Base-by-base conservation (phyloP, 2,329 filamentous ascomycete species). In the Trichoderma sp. region DNA sequence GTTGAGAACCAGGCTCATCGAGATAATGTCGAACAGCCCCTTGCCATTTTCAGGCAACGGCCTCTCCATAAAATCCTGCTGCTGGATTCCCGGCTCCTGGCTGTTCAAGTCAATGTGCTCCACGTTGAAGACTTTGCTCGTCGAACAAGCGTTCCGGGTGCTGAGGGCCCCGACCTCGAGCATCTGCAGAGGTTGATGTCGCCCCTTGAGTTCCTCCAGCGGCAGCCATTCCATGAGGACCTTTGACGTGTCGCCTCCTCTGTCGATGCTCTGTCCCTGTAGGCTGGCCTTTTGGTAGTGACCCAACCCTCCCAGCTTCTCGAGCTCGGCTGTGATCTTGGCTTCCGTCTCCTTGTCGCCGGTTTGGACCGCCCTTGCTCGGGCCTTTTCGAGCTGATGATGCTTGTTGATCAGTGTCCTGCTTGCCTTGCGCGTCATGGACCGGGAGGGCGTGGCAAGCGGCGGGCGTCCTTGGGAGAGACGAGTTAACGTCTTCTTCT, bases 21-120 rank as follows among this genome's bases (percentile, higher is more conserved):
- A 97, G 72, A 99, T 89, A 59, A 98, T 86, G 74, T 99, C 92
- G 74, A 98, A 98, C 24, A 81, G 81, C 47, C 93, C 88, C 0
- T 79, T 76, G 6, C 84, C 80, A 24, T 82, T 75, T 5, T 74
- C 74, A 0, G 94, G 94, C 3, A 94, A 76, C 0, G 93, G 91
- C 28, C 93, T 84, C 70, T 92, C 80, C 93, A 99, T 97, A 73
- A 99, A 98, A 76, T 99, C 92, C 74, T 97, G 92, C 76, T 96
- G 88, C 65, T 88, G 74, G 69, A 99, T 99, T 0, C 87, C 88
- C 1, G 89, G 82, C 54, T 88, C 89, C 73, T 96, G 92, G 66
- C 93, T 95, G 77, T 96, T 91, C 64, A 99, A 80, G 74, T 99
- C 95, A 74, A 99, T 97, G 68, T 93, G 86, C 67, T 88, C 85